These are phyloP conservation scores for Xylaria polymorpha DNA, from an alignment of 2,329 filamentous ascomycete species.

Conservation along the genomic window DNA sequence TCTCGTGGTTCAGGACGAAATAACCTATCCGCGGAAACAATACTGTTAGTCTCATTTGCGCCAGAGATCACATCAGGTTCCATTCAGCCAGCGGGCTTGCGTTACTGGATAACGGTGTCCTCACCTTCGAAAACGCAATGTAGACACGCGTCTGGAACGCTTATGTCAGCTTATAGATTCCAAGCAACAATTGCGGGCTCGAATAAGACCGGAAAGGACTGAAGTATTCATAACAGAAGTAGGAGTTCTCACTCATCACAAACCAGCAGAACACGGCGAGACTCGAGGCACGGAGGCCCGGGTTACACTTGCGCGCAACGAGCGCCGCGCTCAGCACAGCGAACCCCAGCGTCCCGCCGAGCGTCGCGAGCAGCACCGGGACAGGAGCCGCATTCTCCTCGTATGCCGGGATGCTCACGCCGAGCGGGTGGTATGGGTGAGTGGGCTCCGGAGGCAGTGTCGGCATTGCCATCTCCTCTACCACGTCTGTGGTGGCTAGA, in stretches of 20 bases:
- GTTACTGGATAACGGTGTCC: neutral
- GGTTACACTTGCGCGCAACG: slow-evolving; percentile 49
- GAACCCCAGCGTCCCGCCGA: slow-evolving; percentile 54
- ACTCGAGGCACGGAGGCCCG: slow-evolving; percentile 53
- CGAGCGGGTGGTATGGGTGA: slow-evolving; percentile 65
- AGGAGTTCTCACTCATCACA: slow-evolving; percentile 59
- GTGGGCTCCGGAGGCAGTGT: slow-evolving; percentile 37
- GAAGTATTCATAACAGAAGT: neutral
- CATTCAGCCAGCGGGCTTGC: neutral
- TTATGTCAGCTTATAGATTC: slow-evolving; percentile 2
- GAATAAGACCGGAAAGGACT: neutral
- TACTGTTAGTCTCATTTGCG: neutral
- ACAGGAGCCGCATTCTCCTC: slow-evolving; percentile 58
- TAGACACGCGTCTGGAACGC: slow-evolving; percentile 68
- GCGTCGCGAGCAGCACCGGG: slow-evolving; percentile 52
- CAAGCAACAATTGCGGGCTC: neutral
- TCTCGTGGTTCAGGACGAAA: slow-evolving; percentile 76
- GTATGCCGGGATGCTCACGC: slow-evolving; percentile 58
- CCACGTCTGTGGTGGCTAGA: slow-evolving; percentile 1
- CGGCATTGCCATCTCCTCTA: neutral
- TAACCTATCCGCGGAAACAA: slow-evolving; percentile 65
- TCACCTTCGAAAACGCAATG: slow-evolving; percentile 85
- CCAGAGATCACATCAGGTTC: neutral
- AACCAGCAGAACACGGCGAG: slow-evolving; percentile 65
- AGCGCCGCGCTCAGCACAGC: slow-evolving; percentile 52